Conservation (phyloP, 768 basidiomycete genomes). For the Kockovaella imperatae region DNA sequence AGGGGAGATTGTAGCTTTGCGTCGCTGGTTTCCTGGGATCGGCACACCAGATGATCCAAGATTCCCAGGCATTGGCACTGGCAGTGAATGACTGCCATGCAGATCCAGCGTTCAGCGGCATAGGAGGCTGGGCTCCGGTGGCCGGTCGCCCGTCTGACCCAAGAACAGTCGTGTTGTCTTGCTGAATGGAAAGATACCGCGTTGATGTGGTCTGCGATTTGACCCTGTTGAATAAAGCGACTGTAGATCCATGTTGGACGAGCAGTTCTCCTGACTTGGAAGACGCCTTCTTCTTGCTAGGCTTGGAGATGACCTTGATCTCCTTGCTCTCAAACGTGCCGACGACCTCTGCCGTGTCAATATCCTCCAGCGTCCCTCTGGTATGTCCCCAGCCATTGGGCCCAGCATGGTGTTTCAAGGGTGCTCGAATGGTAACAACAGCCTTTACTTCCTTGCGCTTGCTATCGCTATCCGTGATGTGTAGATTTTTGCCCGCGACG, state of each 20-base stretch:
- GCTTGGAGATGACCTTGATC: slow-evolving; percentile 98
- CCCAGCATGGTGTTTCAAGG: slow-evolving; percentile 12
- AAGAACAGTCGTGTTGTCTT: slow-evolving; percentile 82
- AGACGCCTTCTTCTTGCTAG: slow-evolving; percentile 91
- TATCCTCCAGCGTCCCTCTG: slow-evolving; percentile 47
- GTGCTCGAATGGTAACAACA: slow-evolving; percentile 53
- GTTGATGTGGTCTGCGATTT: slow-evolving; percentile 93
- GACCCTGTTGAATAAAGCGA: slow-evolving; percentile 90
- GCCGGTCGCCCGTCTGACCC: slow-evolving; percentile 84
- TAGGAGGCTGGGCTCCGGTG: slow-evolving; percentile 67
- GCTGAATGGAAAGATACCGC: slow-evolving; percentile 91
- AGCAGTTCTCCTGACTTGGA: slow-evolving; percentile 94
- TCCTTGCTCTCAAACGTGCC: slow-evolving; percentile 84
- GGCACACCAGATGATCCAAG: slow-evolving; percentile 95
- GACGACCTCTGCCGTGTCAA: slow-evolving; percentile 72
- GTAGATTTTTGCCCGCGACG: slow-evolving; percentile 87
- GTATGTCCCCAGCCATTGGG: slow-evolving; percentile 58
- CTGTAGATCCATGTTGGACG: slow-evolving; percentile 90
- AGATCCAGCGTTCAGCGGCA: slow-evolving; percentile 54
- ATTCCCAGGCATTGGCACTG: slow-evolving; percentile 36
- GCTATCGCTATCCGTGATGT: slow-evolving; percentile 89
- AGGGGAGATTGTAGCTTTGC: slow-evolving; percentile 67
- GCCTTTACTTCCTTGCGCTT: slow-evolving; percentile 94
- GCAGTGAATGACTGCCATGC: slow-evolving; percentile 45
- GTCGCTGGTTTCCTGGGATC: slow-evolving; percentile 77